phyloP scores from a whole-genome alignment of 441 rosid species.

The Croton laevigatus region DNA sequence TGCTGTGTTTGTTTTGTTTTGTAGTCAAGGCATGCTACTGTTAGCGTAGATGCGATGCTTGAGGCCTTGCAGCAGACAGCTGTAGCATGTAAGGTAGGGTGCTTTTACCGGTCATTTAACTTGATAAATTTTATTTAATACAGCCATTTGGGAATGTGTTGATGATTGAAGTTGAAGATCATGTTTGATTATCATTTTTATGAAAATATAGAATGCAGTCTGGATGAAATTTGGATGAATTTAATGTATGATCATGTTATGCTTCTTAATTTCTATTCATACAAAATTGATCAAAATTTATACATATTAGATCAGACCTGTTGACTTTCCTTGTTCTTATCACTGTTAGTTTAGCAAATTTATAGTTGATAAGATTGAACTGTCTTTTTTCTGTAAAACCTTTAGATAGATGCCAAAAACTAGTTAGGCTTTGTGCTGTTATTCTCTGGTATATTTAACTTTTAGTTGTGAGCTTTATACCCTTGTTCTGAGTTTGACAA shows the following conservation, averaged over 20 bases:
- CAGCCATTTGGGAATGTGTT: not conserved
- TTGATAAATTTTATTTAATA: not conserved
- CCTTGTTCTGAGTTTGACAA: not conserved
- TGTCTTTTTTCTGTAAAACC: not conserved
- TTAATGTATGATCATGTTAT: not conserved
- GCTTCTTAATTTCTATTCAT: not conserved
- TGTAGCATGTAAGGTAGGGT: constrained; percentile 49
- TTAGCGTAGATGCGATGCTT: constrained; percentile 80
- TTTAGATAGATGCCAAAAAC: not conserved
- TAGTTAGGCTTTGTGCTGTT: not conserved
- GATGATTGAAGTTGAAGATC: not conserved
- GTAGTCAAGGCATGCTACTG: constrained; percentile 80
- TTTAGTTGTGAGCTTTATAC: not conserved
- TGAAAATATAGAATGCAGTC: not conserved
- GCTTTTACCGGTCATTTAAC: not conserved
- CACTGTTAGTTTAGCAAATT: not conserved
- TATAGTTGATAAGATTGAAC: not conserved
- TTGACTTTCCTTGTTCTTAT: not conserved
- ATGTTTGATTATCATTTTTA: not conserved
- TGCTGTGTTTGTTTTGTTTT: constrained; percentile 17
- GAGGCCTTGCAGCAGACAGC: constrained; percentile 72
- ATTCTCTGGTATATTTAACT: not conserved
- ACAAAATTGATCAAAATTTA: not conserved
- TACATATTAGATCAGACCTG: not conserved
- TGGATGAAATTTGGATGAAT: not conserved